These are phyloP conservation scores for Aspergillus persii DNA, from an alignment of 2,329 filamentous ascomycete species.

Conservation along the genomic window DNA sequence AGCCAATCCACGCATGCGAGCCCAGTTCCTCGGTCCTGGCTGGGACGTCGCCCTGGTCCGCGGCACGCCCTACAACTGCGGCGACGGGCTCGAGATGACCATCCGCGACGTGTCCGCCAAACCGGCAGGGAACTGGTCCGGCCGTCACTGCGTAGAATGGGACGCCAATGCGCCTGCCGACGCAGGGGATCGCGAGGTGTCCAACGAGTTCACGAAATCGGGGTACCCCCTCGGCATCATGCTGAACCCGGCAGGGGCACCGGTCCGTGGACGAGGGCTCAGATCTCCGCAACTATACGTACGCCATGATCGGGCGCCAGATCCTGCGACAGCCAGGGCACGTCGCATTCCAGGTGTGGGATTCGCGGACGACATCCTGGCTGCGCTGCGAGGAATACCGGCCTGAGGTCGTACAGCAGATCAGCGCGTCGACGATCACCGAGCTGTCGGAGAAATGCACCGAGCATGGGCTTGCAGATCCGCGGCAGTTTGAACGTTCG, in stretches of 20 bases:
- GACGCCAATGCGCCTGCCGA: constrained; percentile 59
- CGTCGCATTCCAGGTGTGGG: constrained; percentile 65
- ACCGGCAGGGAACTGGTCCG: constrained; percentile 59
- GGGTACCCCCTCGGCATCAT: constrained; percentile 67
- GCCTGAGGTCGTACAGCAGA: constrained; percentile 55
- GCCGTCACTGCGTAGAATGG: constrained; percentile 65
- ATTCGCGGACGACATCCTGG: constrained; percentile 52
- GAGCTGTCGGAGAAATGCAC: constrained; percentile 53
- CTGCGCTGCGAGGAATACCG: constrained; percentile 63
- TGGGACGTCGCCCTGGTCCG: constrained; percentile 64
- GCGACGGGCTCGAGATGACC: constrained; percentile 56
- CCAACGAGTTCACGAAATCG: constrained; percentile 68
- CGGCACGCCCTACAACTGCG: constrained; percentile 64
- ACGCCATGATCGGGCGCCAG: constrained; percentile 62
- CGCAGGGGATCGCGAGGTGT: constrained; percentile 56
- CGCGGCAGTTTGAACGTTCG: constrained; percentile 50
- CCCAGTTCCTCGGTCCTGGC: constrained; percentile 55
- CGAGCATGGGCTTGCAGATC: constrained; percentile 48
- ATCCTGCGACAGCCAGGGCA: constrained; percentile 60
- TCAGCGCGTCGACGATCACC: constrained; percentile 52
- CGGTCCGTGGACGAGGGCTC: constrained; percentile 67
- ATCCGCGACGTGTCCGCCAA: constrained; percentile 52
- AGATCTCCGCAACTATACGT: constrained; percentile 66
- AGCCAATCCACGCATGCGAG: constrained; percentile 56
- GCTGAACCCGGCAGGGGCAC: constrained; percentile 56